Conservation (phyloP, 306 rosid genomes). For the Cicer judaicum region DNA sequence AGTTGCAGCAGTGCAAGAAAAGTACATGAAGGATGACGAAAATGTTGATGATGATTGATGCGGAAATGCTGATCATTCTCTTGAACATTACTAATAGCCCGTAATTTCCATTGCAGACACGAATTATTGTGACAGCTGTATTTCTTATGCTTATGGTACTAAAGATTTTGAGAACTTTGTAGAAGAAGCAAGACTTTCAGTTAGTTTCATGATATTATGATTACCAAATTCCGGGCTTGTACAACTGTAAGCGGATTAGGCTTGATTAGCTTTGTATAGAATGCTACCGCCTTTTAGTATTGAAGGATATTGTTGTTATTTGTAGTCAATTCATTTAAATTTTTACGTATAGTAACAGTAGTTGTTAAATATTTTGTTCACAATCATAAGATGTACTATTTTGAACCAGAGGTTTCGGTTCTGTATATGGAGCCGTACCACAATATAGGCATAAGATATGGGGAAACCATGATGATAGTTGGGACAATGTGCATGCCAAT, state of each 20-base stretch:
- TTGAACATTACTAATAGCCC: constrained; percentile 8
- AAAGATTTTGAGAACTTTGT: constrained; percentile 11
- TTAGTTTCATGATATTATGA: constrained; percentile 10
- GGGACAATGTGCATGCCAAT: too few relatives aligned
- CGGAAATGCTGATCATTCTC: neutral
- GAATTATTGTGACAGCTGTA: neutral
- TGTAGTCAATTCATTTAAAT: constrained; percentile 21
- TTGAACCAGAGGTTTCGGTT: too few relatives aligned
- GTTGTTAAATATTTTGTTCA: neutral
- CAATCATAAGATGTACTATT: too few relatives aligned
- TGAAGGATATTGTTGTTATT: constrained; percentile 25
- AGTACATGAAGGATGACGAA: constrained; percentile 87
- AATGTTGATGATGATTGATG: constrained; percentile 52
- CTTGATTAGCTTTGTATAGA: constrained; percentile 10
- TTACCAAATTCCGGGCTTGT: constrained; percentile 11
- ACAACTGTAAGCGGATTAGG: neutral
- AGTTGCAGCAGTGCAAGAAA: constrained; percentile 98
- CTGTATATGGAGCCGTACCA: too few relatives aligned
- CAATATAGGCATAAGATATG: too few relatives aligned
- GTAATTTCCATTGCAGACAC: constrained; percentile 20
- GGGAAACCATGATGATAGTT: too few relatives aligned
- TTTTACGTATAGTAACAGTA: neutral
- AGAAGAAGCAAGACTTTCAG: neutral
- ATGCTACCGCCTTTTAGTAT: neutral
- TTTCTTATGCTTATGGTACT: constrained; percentile 3